Evolutionary conservation across 2,329 filamentous ascomycete species (phyloP).

Genomic region (Arthrobotrys entomopaga): DNA sequence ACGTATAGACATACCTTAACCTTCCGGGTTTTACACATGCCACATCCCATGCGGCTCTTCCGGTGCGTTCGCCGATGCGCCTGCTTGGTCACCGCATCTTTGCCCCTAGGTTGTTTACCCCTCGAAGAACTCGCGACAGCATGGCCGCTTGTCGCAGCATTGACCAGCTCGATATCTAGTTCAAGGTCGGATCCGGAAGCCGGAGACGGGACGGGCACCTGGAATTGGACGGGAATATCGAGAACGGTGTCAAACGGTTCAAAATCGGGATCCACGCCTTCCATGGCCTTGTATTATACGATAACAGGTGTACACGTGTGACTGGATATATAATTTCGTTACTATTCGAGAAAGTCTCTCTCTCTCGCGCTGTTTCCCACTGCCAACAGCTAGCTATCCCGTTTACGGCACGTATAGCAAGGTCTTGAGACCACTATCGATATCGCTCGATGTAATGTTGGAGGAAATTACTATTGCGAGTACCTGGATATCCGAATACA

Average conservation of each 20-base stretch:
- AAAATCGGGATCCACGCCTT: conserved; percentile 18
- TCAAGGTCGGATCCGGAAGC: conserved; percentile 15
- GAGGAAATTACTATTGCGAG: no score
- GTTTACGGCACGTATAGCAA: no score
- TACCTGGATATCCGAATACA: no score
- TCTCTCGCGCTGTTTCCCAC: no score
- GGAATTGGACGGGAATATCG: conserved; percentile 33
- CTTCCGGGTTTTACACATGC: conserved; percentile 52
- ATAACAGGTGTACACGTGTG: not conserved
- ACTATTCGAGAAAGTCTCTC: conserved; percentile 2
- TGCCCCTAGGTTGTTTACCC: conserved; percentile 23
- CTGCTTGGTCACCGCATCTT: conserved; percentile 38
- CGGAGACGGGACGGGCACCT: not conserved
- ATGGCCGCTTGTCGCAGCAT: not conserved
- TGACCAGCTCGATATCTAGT: conserved; percentile 38
- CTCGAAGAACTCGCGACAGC: not conserved
- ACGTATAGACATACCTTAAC: conserved; percentile 46
- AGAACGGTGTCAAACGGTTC: conserved; percentile 12
- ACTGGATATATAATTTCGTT: no score
- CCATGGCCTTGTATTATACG: conserved; percentile 17
- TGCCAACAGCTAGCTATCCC: no score
- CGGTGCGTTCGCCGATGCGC: conserved; percentile 49
- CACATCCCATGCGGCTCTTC: conserved; percentile 51
- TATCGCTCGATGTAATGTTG: no score
- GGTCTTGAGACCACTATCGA: no score